phyloP scores from a whole-genome alignment of 345 rosid genomes.

The Populus davidiana region DNA sequence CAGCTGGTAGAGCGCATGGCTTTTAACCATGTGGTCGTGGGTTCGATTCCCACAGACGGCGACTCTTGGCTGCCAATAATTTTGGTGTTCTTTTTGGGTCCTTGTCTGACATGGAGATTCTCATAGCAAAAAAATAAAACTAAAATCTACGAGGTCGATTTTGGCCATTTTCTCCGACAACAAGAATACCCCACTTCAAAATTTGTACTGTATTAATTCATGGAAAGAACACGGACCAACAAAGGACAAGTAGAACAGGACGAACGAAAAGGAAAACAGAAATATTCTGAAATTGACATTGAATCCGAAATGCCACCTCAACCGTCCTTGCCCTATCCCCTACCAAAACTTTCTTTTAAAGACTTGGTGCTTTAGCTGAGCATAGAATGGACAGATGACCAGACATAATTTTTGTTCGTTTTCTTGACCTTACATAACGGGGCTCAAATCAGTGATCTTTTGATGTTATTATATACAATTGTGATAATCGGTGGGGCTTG shows the following conservation, averaged over 20 bases:
- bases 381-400: not conserved
- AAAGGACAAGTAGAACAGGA: not conserved
- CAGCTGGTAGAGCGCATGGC: constrained; percentile 76
- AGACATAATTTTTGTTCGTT: not conserved
- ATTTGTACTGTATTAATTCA: not conserved
- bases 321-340: constrained; percentile 5
- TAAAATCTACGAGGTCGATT: not conserved
- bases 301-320: constrained; percentile 8
- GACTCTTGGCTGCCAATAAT: not conserved
- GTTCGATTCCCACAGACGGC: constrained; percentile 67
- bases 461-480: not conserved
- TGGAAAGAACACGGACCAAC: not conserved
- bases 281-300: constrained; percentile 1
- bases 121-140: not conserved
- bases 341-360: not conserved
- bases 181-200: constrained; percentile 3
- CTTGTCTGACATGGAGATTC: not conserved
- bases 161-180: constrained; percentile 4
- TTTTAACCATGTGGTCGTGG: constrained; percentile 74
- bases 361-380: not conserved
- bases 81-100: not conserved
- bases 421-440: not conserved
- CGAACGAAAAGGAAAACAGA: not conserved
- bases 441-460: not conserved
- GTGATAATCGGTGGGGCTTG: not conserved